Evolutionary conservation across 129 eudicot species (phyloP).

Genomic region (Logfia minima): DNA sequence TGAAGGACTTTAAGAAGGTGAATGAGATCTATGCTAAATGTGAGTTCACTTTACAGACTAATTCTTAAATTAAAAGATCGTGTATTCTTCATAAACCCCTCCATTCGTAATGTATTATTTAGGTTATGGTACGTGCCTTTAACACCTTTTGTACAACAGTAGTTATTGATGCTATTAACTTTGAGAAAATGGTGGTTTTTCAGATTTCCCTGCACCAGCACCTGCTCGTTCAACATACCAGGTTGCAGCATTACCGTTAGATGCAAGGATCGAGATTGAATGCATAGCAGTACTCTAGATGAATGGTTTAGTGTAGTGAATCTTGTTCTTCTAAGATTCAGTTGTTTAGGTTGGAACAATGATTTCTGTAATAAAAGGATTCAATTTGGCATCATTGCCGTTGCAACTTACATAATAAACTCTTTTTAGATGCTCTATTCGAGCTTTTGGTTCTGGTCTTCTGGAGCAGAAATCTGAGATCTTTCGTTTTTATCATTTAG

Average conservation of each 20-base stretch:
- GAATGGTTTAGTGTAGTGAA: slow-evolving; percentile 13
- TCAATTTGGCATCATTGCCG: not conserved
- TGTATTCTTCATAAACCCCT: not conserved
- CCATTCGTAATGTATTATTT: not conserved
- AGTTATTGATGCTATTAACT: not conserved
- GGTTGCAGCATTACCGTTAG: slow-evolving; percentile 93
- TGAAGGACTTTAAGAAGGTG: slow-evolving; percentile 93
- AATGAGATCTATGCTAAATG: slow-evolving; percentile 95
- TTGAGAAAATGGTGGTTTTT: not conserved
- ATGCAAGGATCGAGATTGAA: slow-evolving; percentile 85
- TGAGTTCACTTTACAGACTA: slow-evolving; percentile 35
- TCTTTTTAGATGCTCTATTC: not conserved
- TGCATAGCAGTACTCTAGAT: slow-evolving; percentile 71
- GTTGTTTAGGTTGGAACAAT: not conserved
- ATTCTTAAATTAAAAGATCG: not conserved
- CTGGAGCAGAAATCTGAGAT: no score
- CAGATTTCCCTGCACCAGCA: slow-evolving; percentile 88
- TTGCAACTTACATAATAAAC: slow-evolving; percentile 12
- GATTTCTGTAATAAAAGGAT: slow-evolving; percentile 15
- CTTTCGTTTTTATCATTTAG: no score
- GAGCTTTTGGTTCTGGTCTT: no score
- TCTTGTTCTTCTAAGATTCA: not conserved
- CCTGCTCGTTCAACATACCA: slow-evolving; percentile 98
- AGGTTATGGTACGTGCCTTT: not conserved
- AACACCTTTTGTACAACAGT: not conserved